Evolutionary conservation across 257 asterid genomes (phyloP).

Genomic region (Petunia secreta): DNA sequence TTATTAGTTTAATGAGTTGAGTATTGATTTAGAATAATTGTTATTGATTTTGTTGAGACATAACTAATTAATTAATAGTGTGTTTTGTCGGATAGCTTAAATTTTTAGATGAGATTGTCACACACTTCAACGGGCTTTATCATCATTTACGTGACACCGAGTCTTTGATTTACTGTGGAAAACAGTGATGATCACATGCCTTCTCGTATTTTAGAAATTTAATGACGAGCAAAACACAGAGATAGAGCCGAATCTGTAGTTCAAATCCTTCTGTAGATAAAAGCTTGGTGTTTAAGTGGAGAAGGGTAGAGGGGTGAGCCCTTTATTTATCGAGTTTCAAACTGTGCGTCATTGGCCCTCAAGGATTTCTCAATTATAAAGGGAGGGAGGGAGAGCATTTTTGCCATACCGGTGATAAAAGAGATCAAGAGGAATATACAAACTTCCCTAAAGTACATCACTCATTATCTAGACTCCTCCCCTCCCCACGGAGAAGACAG

Average conservation of each 20-base stretch:
- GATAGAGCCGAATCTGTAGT: neutral
- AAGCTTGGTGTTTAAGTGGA: too few relatives aligned
- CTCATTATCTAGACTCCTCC: neutral
- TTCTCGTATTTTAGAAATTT: neutral
- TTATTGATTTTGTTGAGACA: neutral
- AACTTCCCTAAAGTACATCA: neutral
- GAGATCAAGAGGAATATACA: neutral
- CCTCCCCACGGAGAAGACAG: neutral
- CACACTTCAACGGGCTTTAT: neutral
- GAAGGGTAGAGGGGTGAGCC: too few relatives aligned
- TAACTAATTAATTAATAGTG: neutral
- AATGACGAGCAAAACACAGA: neutral
- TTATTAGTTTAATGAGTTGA: too few relatives aligned
- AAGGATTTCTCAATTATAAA: too few relatives aligned
- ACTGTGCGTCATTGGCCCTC: too few relatives aligned
- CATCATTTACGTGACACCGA: neutral
- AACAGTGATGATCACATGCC: neutral
- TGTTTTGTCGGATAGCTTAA: neutral
- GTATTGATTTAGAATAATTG: neutral
- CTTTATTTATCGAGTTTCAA: too few relatives aligned
- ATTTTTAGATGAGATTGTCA: neutral
- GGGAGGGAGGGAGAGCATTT: too few relatives aligned
- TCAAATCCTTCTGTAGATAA: too few relatives aligned
- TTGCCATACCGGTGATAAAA: too few relatives aligned
- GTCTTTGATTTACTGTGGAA: neutral